These are phyloP conservation scores for Pseudozyma hubeiensis DNA, from an alignment of 1,284 basidiomycete genomes.

Conservation along the genomic window DNA sequence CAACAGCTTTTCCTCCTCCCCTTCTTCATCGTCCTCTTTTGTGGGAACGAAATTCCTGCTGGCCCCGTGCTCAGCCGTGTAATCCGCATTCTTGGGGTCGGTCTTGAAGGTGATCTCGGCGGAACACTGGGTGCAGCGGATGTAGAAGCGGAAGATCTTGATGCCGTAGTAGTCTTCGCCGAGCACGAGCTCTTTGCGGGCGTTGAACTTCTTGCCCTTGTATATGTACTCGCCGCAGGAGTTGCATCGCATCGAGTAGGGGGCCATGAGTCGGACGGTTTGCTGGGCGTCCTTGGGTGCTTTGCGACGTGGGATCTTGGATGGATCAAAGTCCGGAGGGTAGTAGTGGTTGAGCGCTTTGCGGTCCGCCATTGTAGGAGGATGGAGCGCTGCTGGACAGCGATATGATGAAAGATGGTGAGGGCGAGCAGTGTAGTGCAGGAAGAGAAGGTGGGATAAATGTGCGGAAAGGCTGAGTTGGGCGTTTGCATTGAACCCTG, in stretches of 20 bases:
- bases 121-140: slow-evolving; percentile 72
- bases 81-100: slow-evolving; percentile 82
- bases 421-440: neutral
- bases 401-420: neutral
- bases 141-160: slow-evolving; percentile 77
- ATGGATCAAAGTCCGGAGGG: slow-evolving; percentile 90
- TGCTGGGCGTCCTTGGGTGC: slow-evolving; percentile 91
- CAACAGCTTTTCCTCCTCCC: slow-evolving; percentile 37
- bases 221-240: slow-evolving; percentile 95
- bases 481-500: too few species aligned
- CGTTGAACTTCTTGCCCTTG: slow-evolving; percentile 99
- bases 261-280: slow-evolving; percentile 97
- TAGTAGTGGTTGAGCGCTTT: slow-evolving; percentile 71
- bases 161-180: slow-evolving; percentile 98
- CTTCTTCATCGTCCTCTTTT: slow-evolving; percentile 35
- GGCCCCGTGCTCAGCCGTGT: slow-evolving; percentile 65
- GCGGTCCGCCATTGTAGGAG: slow-evolving; percentile 68
- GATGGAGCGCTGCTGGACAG: neutral
- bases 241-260: slow-evolving; percentile 87
- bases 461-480: too few species aligned
- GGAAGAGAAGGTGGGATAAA: neutral
- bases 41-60: slow-evolving; percentile 65
- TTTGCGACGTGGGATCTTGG: slow-evolving; percentile 90
- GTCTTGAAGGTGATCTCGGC: slow-evolving; percentile 99
- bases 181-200: slow-evolving; percentile 95